phyloP scores from a whole-genome alignment of 2,329 filamentous ascomycete species.

The Aspergillus phoenicis region DNA sequence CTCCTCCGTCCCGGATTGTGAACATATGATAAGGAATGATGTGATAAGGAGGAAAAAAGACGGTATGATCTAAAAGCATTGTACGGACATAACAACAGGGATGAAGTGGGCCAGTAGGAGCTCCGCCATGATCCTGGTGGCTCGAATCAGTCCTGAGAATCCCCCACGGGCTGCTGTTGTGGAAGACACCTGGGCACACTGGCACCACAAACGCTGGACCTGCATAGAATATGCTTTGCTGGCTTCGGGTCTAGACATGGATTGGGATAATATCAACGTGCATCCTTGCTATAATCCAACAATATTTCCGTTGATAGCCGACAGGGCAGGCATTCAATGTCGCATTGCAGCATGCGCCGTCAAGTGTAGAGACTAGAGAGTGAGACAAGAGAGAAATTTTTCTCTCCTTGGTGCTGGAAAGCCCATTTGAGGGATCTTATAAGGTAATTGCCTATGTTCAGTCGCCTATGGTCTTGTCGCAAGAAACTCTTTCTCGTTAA shows the following conservation, averaged over 20 bases:
- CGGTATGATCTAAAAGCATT: conserved; percentile 4
- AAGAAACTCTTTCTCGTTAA: conserved; percentile 15
- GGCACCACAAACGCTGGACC: conserved; percentile 7
- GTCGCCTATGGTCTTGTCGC: conserved; percentile 3
- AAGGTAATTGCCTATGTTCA: conserved; percentile 14
- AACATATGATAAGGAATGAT: conserved; percentile 9
- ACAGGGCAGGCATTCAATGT: conserved; percentile 15
- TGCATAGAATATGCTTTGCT: conserved; percentile 12
- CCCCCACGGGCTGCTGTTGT: conserved; percentile 6
- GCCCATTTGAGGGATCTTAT: conserved; percentile 12
- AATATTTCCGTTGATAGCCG: conserved; percentile 19
- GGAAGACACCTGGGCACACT: conserved; percentile 3
- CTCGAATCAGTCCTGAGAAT: conserved; percentile 9
- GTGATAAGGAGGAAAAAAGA: conserved; percentile 4
- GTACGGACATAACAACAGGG: background rate
- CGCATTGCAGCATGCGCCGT: conserved; percentile 19
- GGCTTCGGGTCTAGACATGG: conserved; percentile 16
- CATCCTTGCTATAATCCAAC: conserved; percentile 12
- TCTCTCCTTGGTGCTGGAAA: background rate
- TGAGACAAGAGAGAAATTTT: conserved; percentile 5
- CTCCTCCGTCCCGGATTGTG: conserved; percentile 1
- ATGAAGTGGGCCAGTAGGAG: conserved; percentile 2
- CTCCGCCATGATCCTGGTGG: conserved; percentile 8
- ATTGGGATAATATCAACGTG: conserved; percentile 10
- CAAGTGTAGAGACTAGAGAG: conserved; percentile 9